Evolutionary conservation across 2,329 filamentous ascomycete genomes (phyloP).

Genomic region (Penicillium sp.): DNA sequence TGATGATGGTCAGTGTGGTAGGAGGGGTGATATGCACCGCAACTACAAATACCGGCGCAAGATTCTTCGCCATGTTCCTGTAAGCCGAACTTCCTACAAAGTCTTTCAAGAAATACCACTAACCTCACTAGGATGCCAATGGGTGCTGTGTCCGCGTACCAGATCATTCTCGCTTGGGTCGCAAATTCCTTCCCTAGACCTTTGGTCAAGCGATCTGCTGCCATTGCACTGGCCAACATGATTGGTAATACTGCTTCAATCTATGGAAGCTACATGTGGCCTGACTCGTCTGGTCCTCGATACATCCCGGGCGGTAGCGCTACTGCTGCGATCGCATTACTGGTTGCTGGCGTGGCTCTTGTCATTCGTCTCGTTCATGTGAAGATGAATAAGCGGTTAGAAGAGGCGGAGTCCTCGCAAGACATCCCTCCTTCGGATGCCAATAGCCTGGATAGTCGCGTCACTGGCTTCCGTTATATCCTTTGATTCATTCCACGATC

Average conservation of each 20-base stretch:
- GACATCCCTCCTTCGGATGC: neutral
- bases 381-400: conserved; percentile 37
- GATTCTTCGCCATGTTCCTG: conserved; percentile 65
- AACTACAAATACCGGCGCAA: conserved; percentile 51
- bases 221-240: conserved; percentile 45
- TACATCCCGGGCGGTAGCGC: conserved; percentile 40
- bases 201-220: conserved; percentile 46
- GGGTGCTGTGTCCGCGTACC: conserved; percentile 49
- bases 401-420: conserved; percentile 14
- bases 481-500: conserved; percentile 5
- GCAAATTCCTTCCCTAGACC: conserved; percentile 45
- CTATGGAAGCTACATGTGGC: conserved; percentile 43
- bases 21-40: conserved; percentile 59
- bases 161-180: conserved; percentile 48
- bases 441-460: conserved; percentile 8
- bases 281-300: conserved; percentile 34
- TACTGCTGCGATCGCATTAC: conserved; percentile 35
- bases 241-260: conserved; percentile 44
- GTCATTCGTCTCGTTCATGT: conserved; percentile 34
- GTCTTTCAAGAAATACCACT: neutral
- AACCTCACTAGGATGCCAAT: conserved; percentile 49
- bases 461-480: conserved; percentile 23
- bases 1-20: conserved; percentile 54
- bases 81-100: conserved; percentile 2
- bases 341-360: conserved; percentile 37